Evolutionary conservation across 768 basidiomycete genomes (phyloP).

Genomic region (Lactarius hatsudake): DNA sequence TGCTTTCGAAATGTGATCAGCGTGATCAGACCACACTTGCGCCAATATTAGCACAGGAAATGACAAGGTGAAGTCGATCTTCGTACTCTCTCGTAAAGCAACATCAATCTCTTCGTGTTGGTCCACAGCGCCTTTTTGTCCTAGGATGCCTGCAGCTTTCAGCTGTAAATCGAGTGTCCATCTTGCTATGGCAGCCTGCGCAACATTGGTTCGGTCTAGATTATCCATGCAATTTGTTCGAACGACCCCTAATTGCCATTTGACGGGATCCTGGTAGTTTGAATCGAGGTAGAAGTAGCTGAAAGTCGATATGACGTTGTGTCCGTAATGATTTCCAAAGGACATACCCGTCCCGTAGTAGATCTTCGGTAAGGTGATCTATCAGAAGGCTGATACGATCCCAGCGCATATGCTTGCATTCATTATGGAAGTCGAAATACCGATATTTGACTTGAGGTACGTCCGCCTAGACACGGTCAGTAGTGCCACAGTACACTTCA

Average conservation of each 20-base stretch:
- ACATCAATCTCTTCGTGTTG: constrained; percentile 75
- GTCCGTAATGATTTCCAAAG: background rate
- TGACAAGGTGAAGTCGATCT: background rate
- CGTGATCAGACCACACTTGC: constrained; percentile 97
- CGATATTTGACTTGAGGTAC: constrained; percentile 75
- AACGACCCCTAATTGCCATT: constrained; percentile 71
- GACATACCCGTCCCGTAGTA: constrained; percentile 64
- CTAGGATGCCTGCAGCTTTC: constrained; percentile 65
- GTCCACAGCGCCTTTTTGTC: constrained; percentile 69
- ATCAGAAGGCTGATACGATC: constrained; percentile 85
- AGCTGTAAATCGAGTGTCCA: constrained; percentile 81
- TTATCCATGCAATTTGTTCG: constrained; percentile 99
- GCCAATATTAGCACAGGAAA: constrained; percentile 15
- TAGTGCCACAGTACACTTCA: background rate
- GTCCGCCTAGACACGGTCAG: constrained; percentile 45
- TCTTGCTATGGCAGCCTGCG: constrained; percentile 88
- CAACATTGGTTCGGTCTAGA: constrained; percentile 94
- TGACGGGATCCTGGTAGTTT: constrained; percentile 44
- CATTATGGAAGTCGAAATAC: constrained; percentile 97
- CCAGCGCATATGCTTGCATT: constrained; percentile 94
- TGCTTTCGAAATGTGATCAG: constrained; percentile 82
- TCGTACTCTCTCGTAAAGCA: constrained; percentile 86
- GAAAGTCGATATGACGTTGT: constrained; percentile 1
- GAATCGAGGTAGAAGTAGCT: constrained; percentile 80
- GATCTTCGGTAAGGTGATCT: constrained; percentile 68